Evolutionary conservation across 1,139 yeast species (phyloP).

Genomic region (Blastobotrys apis): DNA sequence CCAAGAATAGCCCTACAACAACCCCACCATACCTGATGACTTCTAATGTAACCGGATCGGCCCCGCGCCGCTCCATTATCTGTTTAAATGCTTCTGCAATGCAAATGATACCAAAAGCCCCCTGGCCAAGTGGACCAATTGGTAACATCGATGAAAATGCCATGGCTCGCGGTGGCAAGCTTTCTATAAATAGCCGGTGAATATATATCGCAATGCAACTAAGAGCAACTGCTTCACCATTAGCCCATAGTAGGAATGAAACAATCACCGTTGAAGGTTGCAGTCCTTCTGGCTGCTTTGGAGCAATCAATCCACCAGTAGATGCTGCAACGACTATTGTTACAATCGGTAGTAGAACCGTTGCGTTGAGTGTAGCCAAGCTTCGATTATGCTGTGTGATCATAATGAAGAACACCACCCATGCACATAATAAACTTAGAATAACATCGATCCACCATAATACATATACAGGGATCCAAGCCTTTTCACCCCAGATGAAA

Average conservation of each 20-base stretch:
- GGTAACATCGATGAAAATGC: constrained; percentile 57
- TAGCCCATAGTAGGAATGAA: constrained; percentile 59
- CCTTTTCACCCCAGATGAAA: constrained; percentile 32
- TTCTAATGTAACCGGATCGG: constrained; percentile 10
- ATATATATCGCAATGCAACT: constrained; percentile 54
- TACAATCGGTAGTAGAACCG: constrained; percentile 64
- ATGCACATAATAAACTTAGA: constrained; percentile 52
- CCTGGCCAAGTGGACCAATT: constrained; percentile 76
- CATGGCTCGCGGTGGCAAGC: constrained; percentile 51
- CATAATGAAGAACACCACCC: constrained; percentile 49
- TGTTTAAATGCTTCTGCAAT: constrained; percentile 41
- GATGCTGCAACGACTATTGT: constrained; percentile 72
- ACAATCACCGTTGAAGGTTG: constrained; percentile 52
- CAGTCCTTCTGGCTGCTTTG: constrained; percentile 42
- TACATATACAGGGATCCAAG: constrained; percentile 41
- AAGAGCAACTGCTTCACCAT: constrained; percentile 60
- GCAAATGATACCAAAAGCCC: constrained; percentile 60
- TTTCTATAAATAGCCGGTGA: constrained; percentile 53
- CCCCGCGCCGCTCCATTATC: constrained; percentile 8
- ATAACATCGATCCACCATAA: constrained; percentile 67
- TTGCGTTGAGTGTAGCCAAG: constrained; percentile 37
- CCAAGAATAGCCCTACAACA: constrained; percentile 45
- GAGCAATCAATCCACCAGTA: constrained; percentile 53
- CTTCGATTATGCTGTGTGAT: constrained; percentile 39
- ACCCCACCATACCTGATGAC: constrained; percentile 20